phyloP scores from a whole-genome alignment of 2,329 filamentous ascomycete genomes.

The Fusarium sp. region DNA sequence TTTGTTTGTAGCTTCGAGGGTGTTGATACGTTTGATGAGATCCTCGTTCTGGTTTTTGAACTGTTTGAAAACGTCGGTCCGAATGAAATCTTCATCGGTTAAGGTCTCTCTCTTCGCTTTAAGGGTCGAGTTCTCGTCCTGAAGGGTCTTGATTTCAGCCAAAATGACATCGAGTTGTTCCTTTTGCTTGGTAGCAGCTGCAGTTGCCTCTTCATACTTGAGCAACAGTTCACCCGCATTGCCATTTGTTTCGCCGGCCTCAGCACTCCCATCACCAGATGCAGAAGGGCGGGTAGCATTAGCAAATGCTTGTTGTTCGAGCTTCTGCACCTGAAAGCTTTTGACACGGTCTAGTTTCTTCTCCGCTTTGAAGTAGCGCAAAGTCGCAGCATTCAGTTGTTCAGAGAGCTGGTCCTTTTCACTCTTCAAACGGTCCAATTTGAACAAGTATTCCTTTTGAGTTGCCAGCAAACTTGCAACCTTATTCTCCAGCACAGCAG shows the following conservation, averaged over 20 bases:
- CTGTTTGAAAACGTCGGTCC: slow-evolving; percentile 92
- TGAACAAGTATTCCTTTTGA: slow-evolving; percentile 82
- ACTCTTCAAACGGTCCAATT: slow-evolving; percentile 75
- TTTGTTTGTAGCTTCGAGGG: slow-evolving; percentile 87
- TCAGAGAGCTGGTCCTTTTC: slow-evolving; percentile 89
- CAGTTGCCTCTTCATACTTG: slow-evolving; percentile 79
- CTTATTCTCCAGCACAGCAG: slow-evolving; percentile 76
- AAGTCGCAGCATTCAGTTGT: slow-evolving; percentile 85
- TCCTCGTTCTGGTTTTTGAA: slow-evolving; percentile 92
- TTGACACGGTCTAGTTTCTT: slow-evolving; percentile 91
- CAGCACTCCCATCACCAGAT: slow-evolving; percentile 56
- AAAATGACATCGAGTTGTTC: slow-evolving; percentile 84
- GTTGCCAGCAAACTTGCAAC: slow-evolving; percentile 77
- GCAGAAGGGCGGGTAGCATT: slow-evolving; percentile 64
- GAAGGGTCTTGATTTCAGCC: slow-evolving; percentile 75
- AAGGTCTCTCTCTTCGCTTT: slow-evolving; percentile 73
- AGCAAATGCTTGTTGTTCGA: slow-evolving; percentile 87
- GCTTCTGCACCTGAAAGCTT: slow-evolving; percentile 87
- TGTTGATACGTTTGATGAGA: slow-evolving; percentile 88
- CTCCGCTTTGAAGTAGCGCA: slow-evolving; percentile 93
- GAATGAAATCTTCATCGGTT: slow-evolving; percentile 91
- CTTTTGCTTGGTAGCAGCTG: slow-evolving; percentile 82
- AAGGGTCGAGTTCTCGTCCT: slow-evolving; percentile 81
- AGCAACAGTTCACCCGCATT: slow-evolving; percentile 74
- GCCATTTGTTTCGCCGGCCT: slow-evolving; percentile 61